Conservation (phyloP, 177 flowering plant species). For the Tripterygium wilfordii region DNA sequence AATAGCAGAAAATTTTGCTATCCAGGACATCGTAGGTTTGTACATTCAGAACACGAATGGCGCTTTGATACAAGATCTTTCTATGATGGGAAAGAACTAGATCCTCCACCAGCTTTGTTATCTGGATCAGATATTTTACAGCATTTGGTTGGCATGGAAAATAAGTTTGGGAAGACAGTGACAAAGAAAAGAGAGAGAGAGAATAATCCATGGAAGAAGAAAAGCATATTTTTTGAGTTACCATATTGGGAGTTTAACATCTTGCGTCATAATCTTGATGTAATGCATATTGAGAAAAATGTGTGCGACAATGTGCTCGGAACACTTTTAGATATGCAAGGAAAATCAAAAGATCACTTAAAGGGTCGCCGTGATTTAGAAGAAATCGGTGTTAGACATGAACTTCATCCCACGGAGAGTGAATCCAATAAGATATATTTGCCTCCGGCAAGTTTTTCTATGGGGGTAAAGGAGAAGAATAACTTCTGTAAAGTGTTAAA, state of each 20-base stretch:
- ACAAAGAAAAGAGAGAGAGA: not conserved
- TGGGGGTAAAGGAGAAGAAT: not conserved
- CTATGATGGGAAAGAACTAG: not conserved
- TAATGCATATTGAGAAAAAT: conserved; percentile 17
- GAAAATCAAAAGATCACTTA: conserved; percentile 9
- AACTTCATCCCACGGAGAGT: not conserved
- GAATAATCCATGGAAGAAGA: conserved; percentile 1
- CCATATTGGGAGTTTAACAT: conserved; percentile 1
- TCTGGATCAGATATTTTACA: not conserved
- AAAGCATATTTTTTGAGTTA: conserved; percentile 5
- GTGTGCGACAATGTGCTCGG: conserved; percentile 7
- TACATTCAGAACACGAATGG: not conserved
- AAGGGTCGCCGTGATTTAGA: conserved; percentile 11
- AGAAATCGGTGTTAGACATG: not conserved
- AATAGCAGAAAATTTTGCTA: not conserved
- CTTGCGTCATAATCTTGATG: conserved; percentile 10
- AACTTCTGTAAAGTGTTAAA: conserved; percentile 1
- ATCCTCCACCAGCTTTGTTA: not conserved
- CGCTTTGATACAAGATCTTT: not conserved
- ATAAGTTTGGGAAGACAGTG: not conserved
- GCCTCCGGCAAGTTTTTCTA: not conserved
- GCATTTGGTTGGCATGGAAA: not conserved
- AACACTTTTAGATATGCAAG: not conserved
- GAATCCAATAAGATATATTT: not conserved
- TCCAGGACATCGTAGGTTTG: not conserved